Evolutionary conservation across 306 rosid species (phyloP).

Genomic region (Parietaria judaica): DNA sequence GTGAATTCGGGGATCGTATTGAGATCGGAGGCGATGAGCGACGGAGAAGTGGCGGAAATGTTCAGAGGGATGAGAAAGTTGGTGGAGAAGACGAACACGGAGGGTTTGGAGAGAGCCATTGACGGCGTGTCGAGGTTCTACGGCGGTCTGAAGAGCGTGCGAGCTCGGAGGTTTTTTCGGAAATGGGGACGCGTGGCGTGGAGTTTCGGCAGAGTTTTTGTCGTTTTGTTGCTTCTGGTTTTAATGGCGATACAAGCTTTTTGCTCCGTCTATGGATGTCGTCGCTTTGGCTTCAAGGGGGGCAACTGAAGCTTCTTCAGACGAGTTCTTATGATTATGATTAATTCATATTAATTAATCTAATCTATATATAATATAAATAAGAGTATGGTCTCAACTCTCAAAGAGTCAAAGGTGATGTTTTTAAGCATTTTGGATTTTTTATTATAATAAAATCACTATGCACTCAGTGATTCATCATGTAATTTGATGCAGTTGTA

Average conservation of each 20-base stretch:
- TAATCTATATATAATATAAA: no score
- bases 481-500: no score
- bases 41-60: background rate
- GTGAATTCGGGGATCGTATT: no score
- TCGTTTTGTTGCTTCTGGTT: background rate
- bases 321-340: no score
- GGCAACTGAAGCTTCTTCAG: no score
- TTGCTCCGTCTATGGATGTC: background rate
- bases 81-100: background rate
- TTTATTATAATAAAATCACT: no score
- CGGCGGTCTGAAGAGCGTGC: background rate
- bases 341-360: no score
- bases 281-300: background rate
- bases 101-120: background rate
- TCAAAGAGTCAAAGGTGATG: no score
- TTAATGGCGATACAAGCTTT: background rate
- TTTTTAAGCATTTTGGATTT: no score
- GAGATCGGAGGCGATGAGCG: conserved; percentile 7
- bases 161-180: background rate
- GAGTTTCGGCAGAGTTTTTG: background rate
- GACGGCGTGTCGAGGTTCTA: background rate
- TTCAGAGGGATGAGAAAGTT: background rate
- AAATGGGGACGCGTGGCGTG: background rate
- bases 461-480: no score
- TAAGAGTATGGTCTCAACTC: no score